These are phyloP conservation scores for Cornus florida DNA, from an alignment of 148 eudicot genomes.

Conservation along the genomic window DNA sequence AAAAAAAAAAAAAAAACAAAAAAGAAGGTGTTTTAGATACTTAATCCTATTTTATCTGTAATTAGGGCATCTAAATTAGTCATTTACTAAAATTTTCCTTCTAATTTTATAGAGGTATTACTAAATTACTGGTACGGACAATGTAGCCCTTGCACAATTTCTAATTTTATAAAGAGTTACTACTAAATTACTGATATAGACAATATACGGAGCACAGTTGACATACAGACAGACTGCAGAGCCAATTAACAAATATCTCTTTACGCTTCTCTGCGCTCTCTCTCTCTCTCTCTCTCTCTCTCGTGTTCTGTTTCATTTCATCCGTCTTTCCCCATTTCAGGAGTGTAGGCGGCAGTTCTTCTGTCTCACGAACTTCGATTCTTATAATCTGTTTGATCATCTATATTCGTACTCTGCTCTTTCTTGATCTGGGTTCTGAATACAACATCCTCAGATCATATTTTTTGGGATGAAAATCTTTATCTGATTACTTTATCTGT, in stretches of 20 bases:
- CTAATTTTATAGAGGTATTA: too few species aligned
- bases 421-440: constrained; percentile 21
- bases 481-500: not conserved
- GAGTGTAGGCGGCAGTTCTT: not conserved
- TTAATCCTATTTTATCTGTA: too few species aligned
- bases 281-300: constrained; percentile 14
- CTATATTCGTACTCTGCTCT: not conserved
- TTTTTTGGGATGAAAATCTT: too few species aligned
- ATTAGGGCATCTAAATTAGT: too few species aligned
- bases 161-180: too few species aligned
- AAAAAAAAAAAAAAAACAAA: too few species aligned
- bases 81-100: too few species aligned
- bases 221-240: not conserved
- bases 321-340: constrained; percentile 10
- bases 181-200: not conserved
- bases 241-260: constrained; percentile 15
- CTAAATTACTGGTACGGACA: too few species aligned
- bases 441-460: not conserved
- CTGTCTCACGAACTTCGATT: not conserved
- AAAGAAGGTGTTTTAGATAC: too few species aligned
- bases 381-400: not conserved
- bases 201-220: not conserved
- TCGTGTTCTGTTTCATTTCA: not conserved
- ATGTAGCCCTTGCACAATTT: too few species aligned
- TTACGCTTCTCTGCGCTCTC: not conserved